Conservation (phyloP, 305 asterid genomes). For the Fraxinus dipetala region DNA sequence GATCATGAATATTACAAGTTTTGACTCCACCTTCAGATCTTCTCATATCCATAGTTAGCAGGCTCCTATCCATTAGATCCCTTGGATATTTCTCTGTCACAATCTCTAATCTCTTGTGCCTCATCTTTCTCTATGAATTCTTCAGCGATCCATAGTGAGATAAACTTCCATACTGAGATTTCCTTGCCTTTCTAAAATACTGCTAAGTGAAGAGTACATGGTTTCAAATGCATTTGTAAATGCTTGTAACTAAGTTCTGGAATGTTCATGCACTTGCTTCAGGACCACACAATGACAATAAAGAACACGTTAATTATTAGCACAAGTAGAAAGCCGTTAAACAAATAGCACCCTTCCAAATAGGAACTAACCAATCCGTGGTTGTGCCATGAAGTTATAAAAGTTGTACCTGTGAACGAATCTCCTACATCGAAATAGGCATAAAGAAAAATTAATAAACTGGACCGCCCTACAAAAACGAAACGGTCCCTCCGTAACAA, state of each 20-base stretch:
- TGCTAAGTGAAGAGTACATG: conserved; percentile 2
- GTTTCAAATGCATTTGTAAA: conserved; percentile 22
- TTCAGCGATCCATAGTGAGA: neutral
- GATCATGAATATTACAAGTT: conserved; percentile 17
- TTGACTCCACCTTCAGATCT: conserved; percentile 13
- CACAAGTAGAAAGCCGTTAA: too few relatives aligned
- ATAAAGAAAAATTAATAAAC: too few relatives aligned
- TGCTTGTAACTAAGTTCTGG: conserved; percentile 27
- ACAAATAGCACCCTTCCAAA: too few relatives aligned
- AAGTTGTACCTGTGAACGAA: too few relatives aligned
- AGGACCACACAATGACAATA: neutral
- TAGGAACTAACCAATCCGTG: too few relatives aligned
- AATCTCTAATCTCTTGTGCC: neutral
- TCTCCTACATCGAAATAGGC: too few relatives aligned
- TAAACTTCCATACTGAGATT: neutral
- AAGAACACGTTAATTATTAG: too few relatives aligned
- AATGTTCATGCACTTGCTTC: conserved; percentile 4
- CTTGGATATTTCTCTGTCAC: neutral
- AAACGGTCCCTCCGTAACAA: too few relatives aligned
- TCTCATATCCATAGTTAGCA: neutral
- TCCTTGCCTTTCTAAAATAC: conserved; percentile 4
- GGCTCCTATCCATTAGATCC: conserved; percentile 18
- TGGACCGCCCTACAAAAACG: too few relatives aligned
- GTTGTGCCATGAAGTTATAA: too few relatives aligned
- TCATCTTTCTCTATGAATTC: conserved; percentile 15